Evolutionary conservation across 768 basidiomycete genomes (phyloP), one percentile per base, ranked within the genome.

Genomic region (Auriscalpium microsporum): DNA sequence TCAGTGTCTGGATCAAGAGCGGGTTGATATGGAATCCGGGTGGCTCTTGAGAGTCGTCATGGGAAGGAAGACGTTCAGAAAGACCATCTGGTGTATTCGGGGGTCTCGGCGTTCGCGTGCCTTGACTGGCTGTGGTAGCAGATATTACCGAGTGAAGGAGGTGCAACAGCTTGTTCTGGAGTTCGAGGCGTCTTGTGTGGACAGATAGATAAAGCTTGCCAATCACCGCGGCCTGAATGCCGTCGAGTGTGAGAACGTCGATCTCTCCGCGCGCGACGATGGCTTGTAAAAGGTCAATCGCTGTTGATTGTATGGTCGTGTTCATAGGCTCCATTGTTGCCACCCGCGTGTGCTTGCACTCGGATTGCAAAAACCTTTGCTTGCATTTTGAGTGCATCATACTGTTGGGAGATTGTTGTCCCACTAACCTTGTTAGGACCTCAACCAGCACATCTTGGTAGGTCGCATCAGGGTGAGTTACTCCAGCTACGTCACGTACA

Each of bases 141-240:
- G 87, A 85, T 44, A 94, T 83, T 35, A 93, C 72, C 0, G 90
- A 86, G 65, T 97, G 94, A 1, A 98, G 78, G 11, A 95, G 80
- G 65, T 94, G 92, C 4, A 98, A 78, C 49, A 95, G 79, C 67
- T 94, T 95, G 75, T 90, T 94, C 73, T 98, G 96, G 13, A 94
- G 75, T 63, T 95, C 89, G 42, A 93, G 78, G 37, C 84, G 78
- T 40, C 70, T 72, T 19, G 74, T 71, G 65, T 94, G 88, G 35
- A 96, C 73, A 47, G 78, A 84, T 48, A 79, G 74, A 67, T 82
- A 93, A 1, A 95, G 77, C 67, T 90, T 91, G 47, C 78, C 78
- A 28, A 93, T 75, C 46, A 95, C 75, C 8, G 78, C 76, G 6
- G 81, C 77, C 66, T 94, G 87, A 45, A 94, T 74, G 21, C 73